Conservation (phyloP, 1,284 basidiomycete genomes). For the Ustanciosporium gigantosporum region DNA sequence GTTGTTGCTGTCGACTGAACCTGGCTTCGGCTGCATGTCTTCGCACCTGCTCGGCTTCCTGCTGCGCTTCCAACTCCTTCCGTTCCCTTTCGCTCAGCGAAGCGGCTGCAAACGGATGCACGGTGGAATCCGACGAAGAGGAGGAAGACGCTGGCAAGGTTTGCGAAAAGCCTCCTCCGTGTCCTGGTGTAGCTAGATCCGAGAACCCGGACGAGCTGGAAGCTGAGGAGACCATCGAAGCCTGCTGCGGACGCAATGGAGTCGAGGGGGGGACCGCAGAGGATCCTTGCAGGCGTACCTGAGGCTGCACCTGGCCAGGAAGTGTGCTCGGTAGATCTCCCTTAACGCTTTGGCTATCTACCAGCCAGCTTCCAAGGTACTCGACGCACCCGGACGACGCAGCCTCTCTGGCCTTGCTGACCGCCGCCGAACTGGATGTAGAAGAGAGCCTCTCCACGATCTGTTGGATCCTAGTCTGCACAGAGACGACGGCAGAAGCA, state of each 20-base stretch:
- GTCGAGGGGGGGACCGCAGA: not conserved
- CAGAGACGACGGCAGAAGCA: constrained; percentile 1
- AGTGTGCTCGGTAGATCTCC: too few species aligned
- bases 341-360: constrained; percentile 5
- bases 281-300: too few species aligned
- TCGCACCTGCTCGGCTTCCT: constrained; percentile 29
- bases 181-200: constrained; percentile 3
- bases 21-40: constrained; percentile 22
- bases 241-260: not conserved
- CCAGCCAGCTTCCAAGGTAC: constrained; percentile 30
- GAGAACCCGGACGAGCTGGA: constrained; percentile 3
- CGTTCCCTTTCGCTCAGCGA: constrained; percentile 16
- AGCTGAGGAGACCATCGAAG: not conserved
- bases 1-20: constrained; percentile 21
- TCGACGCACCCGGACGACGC: constrained; percentile 1
- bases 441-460: constrained; percentile 10
- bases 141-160: constrained; percentile 3
- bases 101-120: not conserved
- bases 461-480: constrained; percentile 16
- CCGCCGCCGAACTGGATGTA: too few species aligned
- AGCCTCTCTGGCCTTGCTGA: constrained; percentile 1
- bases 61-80: constrained; percentile 25
- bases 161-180: not conserved
- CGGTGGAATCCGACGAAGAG: constrained; percentile 1
- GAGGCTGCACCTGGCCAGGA: too few species aligned